Evolutionary conservation across 2,329 filamentous ascomycete genomes (phyloP).

Genomic region (Xylaria sp.): DNA sequence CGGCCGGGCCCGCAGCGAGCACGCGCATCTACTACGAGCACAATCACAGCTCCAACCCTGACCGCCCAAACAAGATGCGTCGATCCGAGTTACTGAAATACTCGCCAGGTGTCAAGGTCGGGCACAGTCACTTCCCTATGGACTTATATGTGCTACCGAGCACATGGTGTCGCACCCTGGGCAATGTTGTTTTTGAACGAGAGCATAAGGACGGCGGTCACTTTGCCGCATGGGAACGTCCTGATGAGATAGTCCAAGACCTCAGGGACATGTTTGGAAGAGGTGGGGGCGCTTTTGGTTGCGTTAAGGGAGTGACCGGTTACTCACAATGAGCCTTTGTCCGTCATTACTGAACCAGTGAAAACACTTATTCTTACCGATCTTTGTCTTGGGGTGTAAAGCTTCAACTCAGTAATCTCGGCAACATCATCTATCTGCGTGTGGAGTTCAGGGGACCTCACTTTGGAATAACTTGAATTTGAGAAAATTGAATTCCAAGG

Average conservation of each 20-base stretch:
- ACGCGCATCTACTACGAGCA: slow-evolving; percentile 78
- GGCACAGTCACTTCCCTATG: slow-evolving; percentile 65
- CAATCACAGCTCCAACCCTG: slow-evolving; percentile 51
- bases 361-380: too few species aligned
- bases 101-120: slow-evolving; percentile 52
- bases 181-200: slow-evolving; percentile 67
- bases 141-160: slow-evolving; percentile 66
- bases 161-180: slow-evolving; percentile 68
- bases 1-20: slow-evolving; percentile 72
- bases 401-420: too few species aligned
- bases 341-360: not conserved
- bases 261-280: slow-evolving; percentile 68
- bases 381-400: too few species aligned
- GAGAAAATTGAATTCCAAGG: too few species aligned
- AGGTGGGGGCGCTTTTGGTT: slow-evolving; percentile 56
- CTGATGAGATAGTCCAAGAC: slow-evolving; percentile 63
- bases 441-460: too few species aligned
- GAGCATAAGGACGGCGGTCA: slow-evolving; percentile 65
- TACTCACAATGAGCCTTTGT: slow-evolving; percentile 38
- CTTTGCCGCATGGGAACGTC: slow-evolving; percentile 69
- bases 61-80: slow-evolving; percentile 39
- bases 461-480: too few species aligned
- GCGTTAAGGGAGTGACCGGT: slow-evolving; percentile 47
- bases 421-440: too few species aligned
- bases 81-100: slow-evolving; percentile 41